Evolutionary conservation across 768 basidiomycete species (phyloP).

Genomic region (Filobasidium floriforme): DNA sequence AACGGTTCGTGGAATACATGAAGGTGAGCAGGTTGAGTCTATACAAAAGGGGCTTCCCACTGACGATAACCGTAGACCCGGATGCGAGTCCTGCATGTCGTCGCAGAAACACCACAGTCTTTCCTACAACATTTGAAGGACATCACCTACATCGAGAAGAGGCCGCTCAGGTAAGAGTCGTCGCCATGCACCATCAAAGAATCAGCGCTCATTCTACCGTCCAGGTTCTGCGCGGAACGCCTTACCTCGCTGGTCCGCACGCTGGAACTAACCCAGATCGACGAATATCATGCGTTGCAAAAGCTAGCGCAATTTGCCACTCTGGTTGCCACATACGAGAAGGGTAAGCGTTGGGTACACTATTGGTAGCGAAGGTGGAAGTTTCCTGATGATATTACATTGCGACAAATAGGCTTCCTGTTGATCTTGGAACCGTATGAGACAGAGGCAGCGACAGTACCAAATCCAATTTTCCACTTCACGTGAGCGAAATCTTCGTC

Average conservation of each 20-base stretch:
- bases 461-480: slow-evolving; percentile 96
- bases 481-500: slow-evolving; percentile 57
- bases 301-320: slow-evolving; percentile 96
- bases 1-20: slow-evolving; percentile 95
- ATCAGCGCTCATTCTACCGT: slow-evolving; percentile 1
- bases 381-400: neutral
- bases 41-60: neutral
- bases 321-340: slow-evolving; percentile 94
- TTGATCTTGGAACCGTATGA: slow-evolving; percentile 97
- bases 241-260: slow-evolving; percentile 89
- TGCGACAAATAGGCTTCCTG: slow-evolving; percentile 64
- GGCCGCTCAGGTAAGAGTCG: slow-evolving; percentile 68
- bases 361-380: neutral
- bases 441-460: slow-evolving; percentile 95
- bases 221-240: slow-evolving; percentile 91
- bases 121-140: slow-evolving; percentile 98
- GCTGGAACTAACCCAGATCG: slow-evolving; percentile 74
- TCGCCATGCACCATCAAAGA: neutral
- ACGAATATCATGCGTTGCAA: slow-evolving; percentile 84
- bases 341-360: slow-evolving; percentile 53
- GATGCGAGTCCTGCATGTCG: slow-evolving; percentile 98
- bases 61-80: slow-evolving; percentile 58
- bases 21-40: slow-evolving; percentile 57
- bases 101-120: slow-evolving; percentile 93
- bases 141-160: slow-evolving; percentile 92